These are phyloP conservation scores for Phoenix roebelenii DNA, from an alignment of 176 grass and related monocot species.

Conservation along the genomic window DNA sequence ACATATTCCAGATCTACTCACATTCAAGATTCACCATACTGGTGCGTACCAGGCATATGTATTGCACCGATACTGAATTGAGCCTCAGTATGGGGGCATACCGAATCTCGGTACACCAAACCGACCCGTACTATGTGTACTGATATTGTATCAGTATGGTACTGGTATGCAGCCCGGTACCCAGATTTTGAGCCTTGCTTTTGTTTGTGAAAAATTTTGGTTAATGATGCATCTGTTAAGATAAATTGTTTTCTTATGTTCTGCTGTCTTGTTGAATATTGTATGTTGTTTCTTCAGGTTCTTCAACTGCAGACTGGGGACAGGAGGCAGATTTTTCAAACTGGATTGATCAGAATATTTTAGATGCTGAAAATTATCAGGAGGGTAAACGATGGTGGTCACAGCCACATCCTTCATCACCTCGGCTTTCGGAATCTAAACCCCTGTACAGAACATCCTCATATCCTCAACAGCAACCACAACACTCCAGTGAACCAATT, in stretches of 20 bases:
- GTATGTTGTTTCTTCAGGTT: neutral
- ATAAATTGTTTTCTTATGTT: constrained; percentile 10
- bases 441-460: constrained; percentile 18
- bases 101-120: too few species aligned
- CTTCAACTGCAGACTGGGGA: constrained; percentile 10
- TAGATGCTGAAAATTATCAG: constrained; percentile 13
- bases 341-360: constrained; percentile 19
- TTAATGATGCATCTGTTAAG: neutral
- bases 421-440: constrained; percentile 1
- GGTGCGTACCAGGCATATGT: too few species aligned
- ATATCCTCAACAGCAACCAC: neutral
- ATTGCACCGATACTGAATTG: too few species aligned
- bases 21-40: too few species aligned
- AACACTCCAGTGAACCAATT: neutral
- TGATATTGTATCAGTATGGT: too few species aligned
- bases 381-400: constrained; percentile 18
- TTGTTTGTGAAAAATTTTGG: too few species aligned
- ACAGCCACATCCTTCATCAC: constrained; percentile 4
- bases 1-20: too few species aligned
- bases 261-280: constrained; percentile 3
- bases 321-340: constrained; percentile 7
- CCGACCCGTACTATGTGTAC: too few species aligned
- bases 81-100: too few species aligned
- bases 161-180: too few species aligned
- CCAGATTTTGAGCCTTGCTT: too few species aligned